These are phyloP conservation scores for Colletotrichum simmondsii DNA, from an alignment of 2,329 filamentous ascomycete genomes.

Conservation along the genomic window DNA sequence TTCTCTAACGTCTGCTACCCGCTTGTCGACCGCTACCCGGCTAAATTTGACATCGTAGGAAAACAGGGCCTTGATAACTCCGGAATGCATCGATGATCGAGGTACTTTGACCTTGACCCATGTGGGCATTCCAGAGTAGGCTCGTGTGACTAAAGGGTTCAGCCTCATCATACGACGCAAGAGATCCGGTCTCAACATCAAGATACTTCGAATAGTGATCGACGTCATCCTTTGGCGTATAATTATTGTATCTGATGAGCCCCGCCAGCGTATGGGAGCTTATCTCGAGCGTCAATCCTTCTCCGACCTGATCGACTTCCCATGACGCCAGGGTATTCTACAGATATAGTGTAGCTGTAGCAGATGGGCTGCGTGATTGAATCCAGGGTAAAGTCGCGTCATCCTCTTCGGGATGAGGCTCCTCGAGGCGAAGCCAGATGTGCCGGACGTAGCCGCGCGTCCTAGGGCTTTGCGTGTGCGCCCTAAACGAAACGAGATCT, in stretches of 20 bases:
- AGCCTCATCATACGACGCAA: neutral
- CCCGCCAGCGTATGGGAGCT: neutral
- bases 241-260: neutral
- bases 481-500: neutral
- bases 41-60: neutral
- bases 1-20: too few relatives aligned
- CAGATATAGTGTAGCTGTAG: neutral
- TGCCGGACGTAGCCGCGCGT: neutral
- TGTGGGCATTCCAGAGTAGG: neutral
- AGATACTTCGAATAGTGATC: neutral
- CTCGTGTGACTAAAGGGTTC: neutral
- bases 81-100: neutral
- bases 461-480: neutral
- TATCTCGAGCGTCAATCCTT: neutral
- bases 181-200: neutral
- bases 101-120: neutral
- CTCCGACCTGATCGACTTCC: neutral
- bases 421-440: constrained; percentile 4
- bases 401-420: neutral
- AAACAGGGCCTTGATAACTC: too few relatives aligned
- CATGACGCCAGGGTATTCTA: neutral
- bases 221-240: neutral
- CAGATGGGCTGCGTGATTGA: neutral
- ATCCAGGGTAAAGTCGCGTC: neutral
- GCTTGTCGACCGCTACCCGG: too few relatives aligned